Percentiles rank a stretch among this genome's conserved stretches.
These are phyloP conservation scores for Penicillium sp. DNA, from an alignment of 2,329 filamentous ascomycete species.

Conservation along the genomic window DNA sequence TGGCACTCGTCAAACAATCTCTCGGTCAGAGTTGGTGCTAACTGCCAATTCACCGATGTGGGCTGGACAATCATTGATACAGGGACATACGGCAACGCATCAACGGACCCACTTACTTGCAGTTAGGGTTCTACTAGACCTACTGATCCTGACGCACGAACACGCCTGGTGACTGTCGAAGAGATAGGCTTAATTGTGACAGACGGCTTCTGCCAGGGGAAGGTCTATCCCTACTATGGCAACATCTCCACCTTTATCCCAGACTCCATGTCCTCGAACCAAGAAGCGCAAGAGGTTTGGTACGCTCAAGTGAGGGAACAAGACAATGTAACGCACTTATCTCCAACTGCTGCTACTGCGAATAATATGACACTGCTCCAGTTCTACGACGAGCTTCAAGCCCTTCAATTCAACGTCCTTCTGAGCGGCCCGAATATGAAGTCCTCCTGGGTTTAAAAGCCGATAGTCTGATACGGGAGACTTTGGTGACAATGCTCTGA, in stretches of 20 bases:
- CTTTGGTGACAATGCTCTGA: conserved; percentile 9
- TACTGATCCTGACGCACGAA: too few species aligned
- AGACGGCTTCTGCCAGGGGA: background rate
- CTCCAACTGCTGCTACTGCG: too few species aligned
- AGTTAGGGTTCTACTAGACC: background rate
- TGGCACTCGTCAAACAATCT: too few species aligned
- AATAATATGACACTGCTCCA: too few species aligned
- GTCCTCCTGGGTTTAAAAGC: too few species aligned
- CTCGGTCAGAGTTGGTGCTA: background rate
- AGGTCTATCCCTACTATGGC: conserved; percentile 5
- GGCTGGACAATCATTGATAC: conserved; percentile 2
- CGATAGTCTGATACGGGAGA: too few species aligned
- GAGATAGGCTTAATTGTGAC: background rate
- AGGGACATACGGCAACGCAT: background rate
- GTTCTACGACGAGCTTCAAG: too few species aligned
- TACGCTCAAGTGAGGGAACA: background rate
- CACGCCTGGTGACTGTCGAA: too few species aligned
- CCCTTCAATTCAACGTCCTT: too few species aligned
- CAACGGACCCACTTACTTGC: background rate
- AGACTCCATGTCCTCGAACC: background rate
- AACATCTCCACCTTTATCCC: conserved; percentile 1
- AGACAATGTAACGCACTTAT: too few species aligned
- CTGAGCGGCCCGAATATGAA: too few species aligned
- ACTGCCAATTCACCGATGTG: conserved; percentile 4
- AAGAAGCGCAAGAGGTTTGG: background rate